A percentile compares a stretch with the other conserved stretches of the same genome.
These are phyloP conservation scores for Calonectria honghensis DNA, from an alignment of 2,329 filamentous ascomycete genomes.

Conservation along the genomic window DNA sequence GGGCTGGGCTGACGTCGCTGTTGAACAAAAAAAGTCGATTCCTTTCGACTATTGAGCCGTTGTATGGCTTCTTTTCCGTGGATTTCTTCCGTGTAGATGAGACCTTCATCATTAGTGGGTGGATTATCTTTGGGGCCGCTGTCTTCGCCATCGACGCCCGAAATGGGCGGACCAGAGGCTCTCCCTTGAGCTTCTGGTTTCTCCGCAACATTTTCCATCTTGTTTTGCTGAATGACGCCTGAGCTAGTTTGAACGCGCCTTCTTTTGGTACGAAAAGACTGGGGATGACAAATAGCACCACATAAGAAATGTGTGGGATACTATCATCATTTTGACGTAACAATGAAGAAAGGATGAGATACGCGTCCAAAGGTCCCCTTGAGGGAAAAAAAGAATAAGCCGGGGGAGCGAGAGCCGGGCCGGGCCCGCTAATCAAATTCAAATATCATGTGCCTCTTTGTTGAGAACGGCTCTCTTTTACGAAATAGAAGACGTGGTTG, in stretches of 20 bases:
- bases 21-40: neutral
- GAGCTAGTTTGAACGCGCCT: neutral
- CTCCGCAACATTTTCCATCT: neutral
- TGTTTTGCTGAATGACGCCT: neutral
- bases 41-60: neutral
- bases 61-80: neutral
- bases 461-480: neutral
- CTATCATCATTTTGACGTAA: neutral
- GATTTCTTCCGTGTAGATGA: neutral
- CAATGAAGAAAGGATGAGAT: neutral
- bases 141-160: no score
- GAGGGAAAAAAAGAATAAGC: no score
- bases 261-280: no score
- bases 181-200: neutral
- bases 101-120: neutral
- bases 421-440: neutral
- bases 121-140: neutral
- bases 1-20: neutral
- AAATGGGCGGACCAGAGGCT: no score
- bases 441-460: neutral
- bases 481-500: neutral
- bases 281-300: neutral
- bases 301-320: no score
- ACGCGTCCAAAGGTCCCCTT: neutral
- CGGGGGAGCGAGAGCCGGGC: no score